Evolutionary conservation across 2,329 filamentous ascomycete species (phyloP).

Genomic region (Xylaria sp.): DNA sequence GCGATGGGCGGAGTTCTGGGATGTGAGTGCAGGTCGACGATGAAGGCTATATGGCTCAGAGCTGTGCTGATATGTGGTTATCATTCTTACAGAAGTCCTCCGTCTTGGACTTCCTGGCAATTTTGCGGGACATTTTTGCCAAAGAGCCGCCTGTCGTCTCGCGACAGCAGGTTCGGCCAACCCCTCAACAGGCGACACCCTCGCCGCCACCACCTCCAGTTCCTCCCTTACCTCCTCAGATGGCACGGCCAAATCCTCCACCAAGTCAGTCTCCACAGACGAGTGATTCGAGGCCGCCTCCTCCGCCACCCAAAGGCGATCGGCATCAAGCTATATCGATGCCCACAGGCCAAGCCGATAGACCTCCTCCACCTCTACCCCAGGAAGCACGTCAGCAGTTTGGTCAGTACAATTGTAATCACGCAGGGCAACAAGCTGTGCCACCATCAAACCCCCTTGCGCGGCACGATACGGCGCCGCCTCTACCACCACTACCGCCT

Average conservation of each 20-base stretch:
- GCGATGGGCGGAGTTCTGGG: constrained; percentile 83
- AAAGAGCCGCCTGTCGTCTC: constrained; percentile 91
- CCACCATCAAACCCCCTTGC: constrained; percentile 28
- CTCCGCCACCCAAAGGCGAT: constrained; percentile 51
- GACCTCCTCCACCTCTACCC: constrained; percentile 34
- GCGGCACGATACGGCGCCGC: constrained; percentile 33
- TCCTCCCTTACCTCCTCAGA: constrained; percentile 66
- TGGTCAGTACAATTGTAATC: constrained; percentile 23
- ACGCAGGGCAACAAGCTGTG: constrained; percentile 14
- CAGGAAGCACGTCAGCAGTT: constrained; percentile 28
- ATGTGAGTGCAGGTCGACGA: constrained; percentile 55
- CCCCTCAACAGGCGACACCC: constrained; percentile 33
- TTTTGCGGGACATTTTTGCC: constrained; percentile 81
- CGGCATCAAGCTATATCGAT: constrained; percentile 31
- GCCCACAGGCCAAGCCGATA: constrained; percentile 28
- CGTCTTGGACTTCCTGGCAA: constrained; percentile 73
- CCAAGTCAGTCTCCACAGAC: constrained; percentile 33
- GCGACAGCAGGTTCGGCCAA: constrained; percentile 50
- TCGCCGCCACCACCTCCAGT: constrained; percentile 56
- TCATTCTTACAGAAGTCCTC: constrained; percentile 62
- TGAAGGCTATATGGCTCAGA: background rate
- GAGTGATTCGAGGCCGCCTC: constrained; percentile 38
- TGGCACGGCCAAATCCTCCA: constrained; percentile 41
- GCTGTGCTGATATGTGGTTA: constrained; percentile 1
- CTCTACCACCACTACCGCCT: constrained; percentile 30